Evolutionary conservation across 2,329 filamentous ascomycete genomes (phyloP).

Genomic region (Fusarium tupiense): DNA sequence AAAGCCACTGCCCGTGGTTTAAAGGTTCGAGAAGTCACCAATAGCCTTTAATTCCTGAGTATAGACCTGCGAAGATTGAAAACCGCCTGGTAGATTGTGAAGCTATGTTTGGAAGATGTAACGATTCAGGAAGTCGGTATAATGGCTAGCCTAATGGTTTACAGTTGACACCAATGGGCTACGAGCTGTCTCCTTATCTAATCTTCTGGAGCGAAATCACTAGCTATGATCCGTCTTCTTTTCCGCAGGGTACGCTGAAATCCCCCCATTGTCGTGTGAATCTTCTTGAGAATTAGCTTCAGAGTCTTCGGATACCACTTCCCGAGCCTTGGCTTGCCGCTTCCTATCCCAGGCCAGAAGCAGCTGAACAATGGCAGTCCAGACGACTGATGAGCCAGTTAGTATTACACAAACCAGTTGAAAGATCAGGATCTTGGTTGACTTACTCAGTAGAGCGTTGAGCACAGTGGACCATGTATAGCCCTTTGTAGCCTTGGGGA

Average conservation of each 20-base stretch:
- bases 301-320: background rate
- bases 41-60: background rate
- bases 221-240: background rate
- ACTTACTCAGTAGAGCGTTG: conserved; percentile 2
- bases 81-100: background rate
- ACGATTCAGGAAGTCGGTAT: too few relatives aligned
- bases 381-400: background rate
- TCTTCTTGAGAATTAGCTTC: background rate
- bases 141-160: background rate
- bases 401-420: rapidly evolving
- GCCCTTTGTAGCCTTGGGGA: background rate
- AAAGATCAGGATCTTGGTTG: rapidly evolving
- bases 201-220: too few relatives aligned
- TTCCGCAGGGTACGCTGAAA: background rate
- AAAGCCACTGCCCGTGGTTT: rapidly evolving
- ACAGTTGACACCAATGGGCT: background rate
- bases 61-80: background rate
- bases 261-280: background rate
- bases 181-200: too few relatives aligned
- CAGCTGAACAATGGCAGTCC: background rate
- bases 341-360: background rate
- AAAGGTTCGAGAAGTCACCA: background rate
- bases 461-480: background rate
- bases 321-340: background rate
- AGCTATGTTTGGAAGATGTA: background rate